phyloP scores from a whole-genome alignment of 805 yeast species.

The Lipomyces orientalis region DNA sequence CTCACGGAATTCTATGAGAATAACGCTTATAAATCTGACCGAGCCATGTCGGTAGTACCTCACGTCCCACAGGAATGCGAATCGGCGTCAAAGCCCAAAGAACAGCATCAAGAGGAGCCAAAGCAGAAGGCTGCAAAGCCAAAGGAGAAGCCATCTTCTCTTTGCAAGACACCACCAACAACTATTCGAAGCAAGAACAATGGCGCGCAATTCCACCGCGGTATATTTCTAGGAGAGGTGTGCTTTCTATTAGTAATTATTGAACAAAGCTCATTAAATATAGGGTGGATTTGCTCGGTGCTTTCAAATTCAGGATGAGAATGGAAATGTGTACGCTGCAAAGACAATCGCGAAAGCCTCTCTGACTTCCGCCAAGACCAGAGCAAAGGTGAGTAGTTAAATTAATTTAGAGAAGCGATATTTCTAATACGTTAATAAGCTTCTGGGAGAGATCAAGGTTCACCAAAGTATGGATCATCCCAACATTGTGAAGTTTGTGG shows the following conservation, averaged over 20 bases:
- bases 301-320: conserved; percentile 91
- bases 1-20: conserved; percentile 9
- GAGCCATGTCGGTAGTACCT: background rate
- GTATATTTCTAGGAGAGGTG: conserved; percentile 83
- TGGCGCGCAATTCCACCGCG: conserved; percentile 90
- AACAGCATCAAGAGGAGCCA: conserved; percentile 14
- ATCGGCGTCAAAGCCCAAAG: background rate
- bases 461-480: conserved; percentile 89
- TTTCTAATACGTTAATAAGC: conserved; percentile 49
- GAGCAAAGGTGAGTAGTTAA: conserved; percentile 50
- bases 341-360: conserved; percentile 97
- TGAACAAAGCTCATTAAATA: background rate
- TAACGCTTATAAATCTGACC: background rate
- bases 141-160: conserved; percentile 85
- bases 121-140: conserved; percentile 58
- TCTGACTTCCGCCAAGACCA: conserved; percentile 86
- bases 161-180: conserved; percentile 97
- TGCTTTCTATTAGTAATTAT: background rate
- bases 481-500: conserved; percentile 89
- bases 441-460: conserved; percentile 91
- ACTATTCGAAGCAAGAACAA: conserved; percentile 76
- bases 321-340: conserved; percentile 89
- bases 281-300: conserved; percentile 97
- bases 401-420: background rate
- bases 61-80: background rate